phyloP scores from a whole-genome alignment of 805 yeast genomes.

The Teunomyces lycoperdinae region DNA sequence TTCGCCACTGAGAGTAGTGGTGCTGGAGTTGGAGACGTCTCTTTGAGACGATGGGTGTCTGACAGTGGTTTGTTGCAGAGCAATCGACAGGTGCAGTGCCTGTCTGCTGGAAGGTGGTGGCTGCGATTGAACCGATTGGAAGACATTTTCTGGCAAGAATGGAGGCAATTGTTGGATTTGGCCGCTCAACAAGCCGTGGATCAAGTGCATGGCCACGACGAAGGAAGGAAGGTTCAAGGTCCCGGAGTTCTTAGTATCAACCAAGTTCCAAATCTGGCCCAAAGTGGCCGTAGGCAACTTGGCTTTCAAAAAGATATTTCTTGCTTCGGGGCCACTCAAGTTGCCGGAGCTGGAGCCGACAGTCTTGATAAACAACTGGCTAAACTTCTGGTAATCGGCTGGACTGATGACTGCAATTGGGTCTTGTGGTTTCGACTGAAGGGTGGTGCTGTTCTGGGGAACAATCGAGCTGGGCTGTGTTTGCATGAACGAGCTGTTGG shows the following conservation, averaged over 20 bases:
- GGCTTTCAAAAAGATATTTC: conserved; percentile 85
- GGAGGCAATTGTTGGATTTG: conserved; percentile 55
- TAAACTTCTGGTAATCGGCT: conserved; percentile 59
- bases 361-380: conserved; percentile 72
- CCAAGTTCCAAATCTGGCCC: conserved; percentile 87
- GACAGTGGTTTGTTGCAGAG: conserved; percentile 35
- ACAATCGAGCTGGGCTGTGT: conserved; percentile 38
- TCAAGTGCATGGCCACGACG: conserved; percentile 90
- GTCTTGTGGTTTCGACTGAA: conserved; percentile 32
- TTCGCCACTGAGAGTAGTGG: conserved; percentile 30
- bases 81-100: conserved; percentile 28
- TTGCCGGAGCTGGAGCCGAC: conserved; percentile 50
- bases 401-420: conserved; percentile 50
- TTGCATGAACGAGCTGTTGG: conserved; percentile 41
- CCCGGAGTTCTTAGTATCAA: conserved; percentile 75
- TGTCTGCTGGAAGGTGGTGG: conserved; percentile 20
- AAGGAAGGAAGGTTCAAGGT: conserved; percentile 71
- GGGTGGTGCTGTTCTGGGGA: conserved; percentile 31
- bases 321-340: conserved; percentile 79
- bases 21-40: conserved; percentile 14
- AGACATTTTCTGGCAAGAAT: conserved; percentile 37
- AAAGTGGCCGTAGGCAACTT: conserved; percentile 71
- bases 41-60: conserved; percentile 20
- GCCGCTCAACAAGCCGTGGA: conserved; percentile 75
- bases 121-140: conserved; percentile 31